Evolutionary conservation across 2,329 filamentous ascomycete genomes (phyloP), one percentile per base, ranked within the genome.

Genomic region (Alternaria sp.): DNA sequence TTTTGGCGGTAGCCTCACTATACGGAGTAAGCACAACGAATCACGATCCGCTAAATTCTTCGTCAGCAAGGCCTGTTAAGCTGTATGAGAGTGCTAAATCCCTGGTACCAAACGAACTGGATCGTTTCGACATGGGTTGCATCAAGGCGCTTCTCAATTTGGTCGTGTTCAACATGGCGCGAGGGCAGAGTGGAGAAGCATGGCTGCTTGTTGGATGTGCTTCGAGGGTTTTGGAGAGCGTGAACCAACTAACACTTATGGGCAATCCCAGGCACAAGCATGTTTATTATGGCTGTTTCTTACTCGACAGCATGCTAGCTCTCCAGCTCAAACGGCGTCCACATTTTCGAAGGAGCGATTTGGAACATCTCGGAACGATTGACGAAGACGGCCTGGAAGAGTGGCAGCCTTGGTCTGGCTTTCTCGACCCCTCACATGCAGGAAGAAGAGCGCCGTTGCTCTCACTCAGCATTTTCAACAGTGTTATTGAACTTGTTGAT

Each of bases 371-470:
- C 30, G 83, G 84, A 10, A 75, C 79, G 3, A 79, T 90, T 3
- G 82, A 86, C 27, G 89, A 91, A 74, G 88, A 91, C 67, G 89
- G 89, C 1, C 79, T 90, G 20, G 90, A 92, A 70, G 90, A 92
- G 78, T 92, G 90, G 90, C 87, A 90, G 65, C 87, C 89, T 1
- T 93, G 90, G 90, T 82, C 83, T 18, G 85, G 88, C 27, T 82
- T 60, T 32, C 41, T 82, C 60, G 80, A 41, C 36, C 50, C 58
- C 32, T 55, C 59, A n/a, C 56, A 58, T 38, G 61, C 65, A 38
- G 62, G 64, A 32, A 65, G 68, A 44, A 67, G 71, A 45, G 65
- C 66, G 22, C 77, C 77, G 6, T 66, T 83, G 12, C 79, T 83
- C 45, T 78, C 81, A 5, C 71, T 85, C 22, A 87, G 85, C 68